Conservation (phyloP, 495 filamentous ascomycete genomes). For the Parachaetomium inaequale region DNA sequence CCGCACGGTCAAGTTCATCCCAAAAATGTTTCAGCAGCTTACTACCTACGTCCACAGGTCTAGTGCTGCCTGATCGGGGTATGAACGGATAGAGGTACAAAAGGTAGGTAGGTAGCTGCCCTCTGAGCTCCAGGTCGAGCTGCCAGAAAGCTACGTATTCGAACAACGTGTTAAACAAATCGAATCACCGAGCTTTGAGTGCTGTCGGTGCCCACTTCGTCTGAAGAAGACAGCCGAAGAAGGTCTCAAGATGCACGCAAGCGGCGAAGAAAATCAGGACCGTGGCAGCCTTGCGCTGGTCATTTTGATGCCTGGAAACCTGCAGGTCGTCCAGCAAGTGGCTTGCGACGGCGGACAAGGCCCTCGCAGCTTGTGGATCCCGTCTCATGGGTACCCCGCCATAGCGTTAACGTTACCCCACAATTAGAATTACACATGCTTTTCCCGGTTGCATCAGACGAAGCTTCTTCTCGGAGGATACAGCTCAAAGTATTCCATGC, state of each 20-base stretch:
- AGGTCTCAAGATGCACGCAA: neutral
- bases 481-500: too few relatives aligned
- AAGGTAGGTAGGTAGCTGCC: too few relatives aligned
- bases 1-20: constrained; percentile 4
- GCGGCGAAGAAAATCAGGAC: neutral
- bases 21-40: constrained; percentile 5
- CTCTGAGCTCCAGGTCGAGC: too few relatives aligned
- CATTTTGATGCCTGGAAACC: neutral
- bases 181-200: neutral
- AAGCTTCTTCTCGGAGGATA: neutral
- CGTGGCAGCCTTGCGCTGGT: constrained; percentile 5
- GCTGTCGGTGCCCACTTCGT: neutral
- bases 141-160: too few relatives aligned
- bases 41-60: neutral
- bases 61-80: neutral
- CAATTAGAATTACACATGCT: neutral
- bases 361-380: neutral
- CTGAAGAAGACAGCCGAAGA: neutral
- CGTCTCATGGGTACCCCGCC: neutral
- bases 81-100: neutral
- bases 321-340: neutral
- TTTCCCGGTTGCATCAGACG: neutral
- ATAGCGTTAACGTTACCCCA: neutral
- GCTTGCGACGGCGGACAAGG: neutral
- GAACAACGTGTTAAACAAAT: neutral